phyloP scores from a whole-genome alignment of 768 basidiomycete genomes.

The Boletus reticuloceps region DNA sequence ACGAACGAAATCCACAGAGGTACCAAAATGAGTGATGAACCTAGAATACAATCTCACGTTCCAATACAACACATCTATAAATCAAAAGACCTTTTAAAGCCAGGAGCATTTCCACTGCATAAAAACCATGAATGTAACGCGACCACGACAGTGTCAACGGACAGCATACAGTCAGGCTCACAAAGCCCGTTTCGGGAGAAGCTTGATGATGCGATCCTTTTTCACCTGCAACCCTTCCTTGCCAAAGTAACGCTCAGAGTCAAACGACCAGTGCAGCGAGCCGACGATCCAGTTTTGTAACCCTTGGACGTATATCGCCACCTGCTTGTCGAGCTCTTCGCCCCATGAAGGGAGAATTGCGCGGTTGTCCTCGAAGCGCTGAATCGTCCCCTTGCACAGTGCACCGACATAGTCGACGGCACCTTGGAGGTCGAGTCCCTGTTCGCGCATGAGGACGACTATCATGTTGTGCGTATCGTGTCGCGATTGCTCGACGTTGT shows the following conservation, averaged over 20 bases:
- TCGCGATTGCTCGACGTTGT: slow-evolving; percentile 70
- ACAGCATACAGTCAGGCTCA: slow-evolving; percentile 5
- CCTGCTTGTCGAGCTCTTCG: slow-evolving; percentile 55
- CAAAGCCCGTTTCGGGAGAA: slow-evolving; percentile 41
- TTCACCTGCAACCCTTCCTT: slow-evolving; percentile 53
- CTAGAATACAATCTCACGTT: slow-evolving; percentile 1
- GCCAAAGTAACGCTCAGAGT: slow-evolving; percentile 69
- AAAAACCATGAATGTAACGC: background rate
- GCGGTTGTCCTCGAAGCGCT: slow-evolving; percentile 48
- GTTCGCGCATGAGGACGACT: slow-evolving; percentile 62
- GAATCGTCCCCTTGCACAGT: slow-evolving; percentile 54
- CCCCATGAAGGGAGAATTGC: slow-evolving; percentile 60
- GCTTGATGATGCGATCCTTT: slow-evolving; percentile 47
- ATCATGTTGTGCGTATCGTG: slow-evolving; percentile 73
- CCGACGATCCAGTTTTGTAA: slow-evolving; percentile 72
- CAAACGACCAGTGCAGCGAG: slow-evolving; percentile 72
- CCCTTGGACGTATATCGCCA: slow-evolving; percentile 57
- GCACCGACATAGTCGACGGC: slow-evolving; percentile 66
- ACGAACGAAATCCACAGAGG: slow-evolving; percentile 3
- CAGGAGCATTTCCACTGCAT: background rate
- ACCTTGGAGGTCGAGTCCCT: slow-evolving; percentile 54
- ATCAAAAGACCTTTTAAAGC: background rate
- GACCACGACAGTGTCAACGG: background rate
- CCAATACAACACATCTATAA: slow-evolving; percentile 11
- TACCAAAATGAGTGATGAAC: background rate